Conservation (phyloP, 2,329 filamentous ascomycete genomes). For the Cytospora chrysosperma region DNA sequence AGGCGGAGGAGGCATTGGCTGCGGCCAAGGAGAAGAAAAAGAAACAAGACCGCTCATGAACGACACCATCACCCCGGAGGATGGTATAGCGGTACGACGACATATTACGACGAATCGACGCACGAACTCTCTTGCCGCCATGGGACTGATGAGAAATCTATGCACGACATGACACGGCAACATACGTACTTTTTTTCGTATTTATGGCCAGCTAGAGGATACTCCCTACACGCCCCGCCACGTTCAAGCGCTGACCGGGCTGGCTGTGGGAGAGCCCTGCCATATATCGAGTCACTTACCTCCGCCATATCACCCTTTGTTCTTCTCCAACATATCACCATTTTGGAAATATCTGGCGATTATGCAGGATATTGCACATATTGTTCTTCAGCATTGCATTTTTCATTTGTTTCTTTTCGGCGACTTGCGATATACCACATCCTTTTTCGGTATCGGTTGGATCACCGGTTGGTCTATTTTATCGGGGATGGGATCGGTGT, state of each 20-base stretch:
- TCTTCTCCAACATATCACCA: background rate
- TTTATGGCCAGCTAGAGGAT: conserved; percentile 5
- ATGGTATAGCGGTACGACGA: background rate
- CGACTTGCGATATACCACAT: conserved; percentile 15
- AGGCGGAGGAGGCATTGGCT: conserved; percentile 19
- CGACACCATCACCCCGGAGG: background rate
- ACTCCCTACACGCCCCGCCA: conserved; percentile 8
- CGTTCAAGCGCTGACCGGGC: conserved; percentile 24
- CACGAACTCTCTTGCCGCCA: background rate
- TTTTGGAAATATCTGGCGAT: conserved; percentile 1
- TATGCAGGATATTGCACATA: background rate
- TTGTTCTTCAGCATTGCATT: background rate
- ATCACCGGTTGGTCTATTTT: background rate
- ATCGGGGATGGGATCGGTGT: background rate
- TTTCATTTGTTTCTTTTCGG: background rate
- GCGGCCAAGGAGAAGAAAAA: conserved; percentile 12
- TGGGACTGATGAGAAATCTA: background rate
- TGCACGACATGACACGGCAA: background rate
- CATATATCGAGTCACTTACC: background rate
- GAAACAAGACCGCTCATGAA: background rate
- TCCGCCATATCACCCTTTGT: background rate
- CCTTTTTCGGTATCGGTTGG: background rate
- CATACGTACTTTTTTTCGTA: background rate
- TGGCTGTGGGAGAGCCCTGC: conserved; percentile 6
- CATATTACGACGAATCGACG: background rate